Evolutionary conservation across 2,329 filamentous ascomycete species (phyloP).

Genomic region (Aaosphaeria arxii): DNA sequence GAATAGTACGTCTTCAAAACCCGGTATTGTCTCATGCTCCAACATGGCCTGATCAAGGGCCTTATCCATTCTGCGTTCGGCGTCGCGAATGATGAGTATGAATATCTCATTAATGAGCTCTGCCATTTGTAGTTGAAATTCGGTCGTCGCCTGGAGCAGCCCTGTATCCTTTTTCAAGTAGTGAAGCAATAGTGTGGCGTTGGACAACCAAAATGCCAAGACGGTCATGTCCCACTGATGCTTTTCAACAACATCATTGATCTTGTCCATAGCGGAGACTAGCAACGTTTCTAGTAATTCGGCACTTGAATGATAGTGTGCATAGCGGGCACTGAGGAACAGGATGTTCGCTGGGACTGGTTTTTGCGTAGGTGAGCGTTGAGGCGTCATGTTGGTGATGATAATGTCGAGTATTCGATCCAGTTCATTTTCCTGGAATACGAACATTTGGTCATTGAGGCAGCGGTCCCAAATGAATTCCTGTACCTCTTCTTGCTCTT

Average conservation of each 20-base stretch:
- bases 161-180: slow-evolving; percentile 94
- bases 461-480: slow-evolving; percentile 96
- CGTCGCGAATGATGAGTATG: slow-evolving; percentile 93
- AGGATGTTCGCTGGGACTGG: slow-evolving; percentile 96
- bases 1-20: slow-evolving; percentile 94
- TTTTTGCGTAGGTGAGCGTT: slow-evolving; percentile 93
- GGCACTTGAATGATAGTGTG: slow-evolving; percentile 88
- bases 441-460: slow-evolving; percentile 98
- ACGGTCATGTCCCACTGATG: slow-evolving; percentile 99
- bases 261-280: slow-evolving; percentile 86
- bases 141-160: slow-evolving; percentile 73
- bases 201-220: slow-evolving; percentile 97
- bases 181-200: slow-evolving; percentile 89
- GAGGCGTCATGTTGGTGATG: slow-evolving; percentile 97
- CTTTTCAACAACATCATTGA: slow-evolving; percentile 92
- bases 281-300: slow-evolving; percentile 81
- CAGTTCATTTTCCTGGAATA: slow-evolving; percentile 93
- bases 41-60: slow-evolving; percentile 91
- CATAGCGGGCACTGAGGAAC: slow-evolving; percentile 92
- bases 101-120: slow-evolving; percentile 98
- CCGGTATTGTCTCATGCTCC: slow-evolving; percentile 96
- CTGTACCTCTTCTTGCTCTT: slow-evolving; percentile 84
- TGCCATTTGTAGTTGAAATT: slow-evolving; percentile 89
- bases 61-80: slow-evolving; percentile 93
- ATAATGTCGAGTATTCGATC: slow-evolving; percentile 90